A percentile compares a stretch with the other conserved stretches of the same genome.
phyloP scores from a whole-genome alignment of 2,329 filamentous ascomycete species.

The Cercospora sp. region DNA sequence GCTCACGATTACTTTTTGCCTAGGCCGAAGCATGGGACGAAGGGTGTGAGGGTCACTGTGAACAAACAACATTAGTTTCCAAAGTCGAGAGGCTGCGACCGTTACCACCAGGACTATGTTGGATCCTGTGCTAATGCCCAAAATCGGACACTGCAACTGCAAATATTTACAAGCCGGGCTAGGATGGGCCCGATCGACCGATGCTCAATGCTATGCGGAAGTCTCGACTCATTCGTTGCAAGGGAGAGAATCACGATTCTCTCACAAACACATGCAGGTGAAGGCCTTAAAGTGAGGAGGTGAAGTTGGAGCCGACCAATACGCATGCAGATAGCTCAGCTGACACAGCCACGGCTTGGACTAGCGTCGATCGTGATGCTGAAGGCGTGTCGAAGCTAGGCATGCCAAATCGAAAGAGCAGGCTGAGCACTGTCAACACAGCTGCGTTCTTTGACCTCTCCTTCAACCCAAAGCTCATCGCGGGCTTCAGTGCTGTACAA shows the following conservation, averaged over 20 bases:
- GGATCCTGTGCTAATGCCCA: background rate
- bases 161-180: background rate
- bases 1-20: constrained; percentile 1
- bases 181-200: background rate
- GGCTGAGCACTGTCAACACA: background rate
- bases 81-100: background rate
- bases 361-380: constrained; percentile 4
- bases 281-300: background rate
- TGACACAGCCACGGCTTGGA: constrained; percentile 5
- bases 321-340: background rate
- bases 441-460: background rate
- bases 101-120: background rate
- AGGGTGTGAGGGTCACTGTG: background rate
- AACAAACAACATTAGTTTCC: background rate
- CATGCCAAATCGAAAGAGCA: background rate
- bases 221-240: background rate
- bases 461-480: background rate
- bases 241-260: background rate
- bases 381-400: background rate
- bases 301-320: constrained; percentile 5
- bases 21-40: background rate
- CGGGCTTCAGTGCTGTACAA: background rate
- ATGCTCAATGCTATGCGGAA: background rate
- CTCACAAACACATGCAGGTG: background rate
- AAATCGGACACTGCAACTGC: background rate